These are phyloP conservation scores for Cotoneaster glaucophyllus DNA, from an alignment of 306 rosid genomes.

Conservation along the genomic window DNA sequence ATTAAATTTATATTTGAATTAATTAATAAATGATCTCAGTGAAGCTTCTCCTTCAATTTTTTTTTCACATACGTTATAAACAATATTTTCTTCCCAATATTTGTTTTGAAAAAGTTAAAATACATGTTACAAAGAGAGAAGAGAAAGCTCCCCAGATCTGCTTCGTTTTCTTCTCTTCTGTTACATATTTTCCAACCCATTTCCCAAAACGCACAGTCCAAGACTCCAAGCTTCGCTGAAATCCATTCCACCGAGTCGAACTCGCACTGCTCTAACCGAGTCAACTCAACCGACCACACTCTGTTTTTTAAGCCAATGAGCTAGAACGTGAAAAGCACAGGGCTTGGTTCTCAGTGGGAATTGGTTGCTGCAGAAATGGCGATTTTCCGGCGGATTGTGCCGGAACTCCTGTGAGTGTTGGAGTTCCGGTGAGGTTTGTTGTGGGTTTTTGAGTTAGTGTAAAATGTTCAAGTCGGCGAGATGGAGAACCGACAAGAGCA, in stretches of 20 bases:
- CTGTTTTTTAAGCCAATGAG: slow-evolving; percentile 10
- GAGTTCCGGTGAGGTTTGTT: slow-evolving; percentile 10
- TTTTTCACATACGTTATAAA: neutral
- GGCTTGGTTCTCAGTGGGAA: slow-evolving; percentile 7
- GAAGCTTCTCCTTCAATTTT: slow-evolving; percentile 44
- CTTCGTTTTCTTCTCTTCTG: slow-evolving; percentile 6
- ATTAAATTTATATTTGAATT: neutral
- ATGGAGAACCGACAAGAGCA: slow-evolving; percentile 89
- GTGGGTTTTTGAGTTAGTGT: neutral
- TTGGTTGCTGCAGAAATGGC: slow-evolving; percentile 20
- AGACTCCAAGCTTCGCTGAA: slow-evolving; percentile 8
- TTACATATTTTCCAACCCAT: slow-evolving; percentile 4
- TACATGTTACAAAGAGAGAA: slow-evolving; percentile 17
- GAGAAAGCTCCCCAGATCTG: slow-evolving; percentile 33
- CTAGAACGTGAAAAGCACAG: slow-evolving; percentile 7
- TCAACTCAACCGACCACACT: neutral
- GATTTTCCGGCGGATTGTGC: slow-evolving; percentile 5
- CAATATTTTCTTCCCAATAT: neutral
- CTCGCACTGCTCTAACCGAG: slow-evolving; percentile 15
- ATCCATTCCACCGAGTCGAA: neutral
- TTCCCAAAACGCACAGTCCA: slow-evolving; percentile 10
- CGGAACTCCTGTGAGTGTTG: slow-evolving; percentile 20
- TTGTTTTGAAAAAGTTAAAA: slow-evolving; percentile 2
- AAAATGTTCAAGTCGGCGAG: slow-evolving; percentile 81
- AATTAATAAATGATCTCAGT: neutral